A percentile compares a stretch with the other conserved stretches of the same genome.
Conservation (phyloP, 768 basidiomycete genomes). For the Auriscalpium vulgare region DNA sequence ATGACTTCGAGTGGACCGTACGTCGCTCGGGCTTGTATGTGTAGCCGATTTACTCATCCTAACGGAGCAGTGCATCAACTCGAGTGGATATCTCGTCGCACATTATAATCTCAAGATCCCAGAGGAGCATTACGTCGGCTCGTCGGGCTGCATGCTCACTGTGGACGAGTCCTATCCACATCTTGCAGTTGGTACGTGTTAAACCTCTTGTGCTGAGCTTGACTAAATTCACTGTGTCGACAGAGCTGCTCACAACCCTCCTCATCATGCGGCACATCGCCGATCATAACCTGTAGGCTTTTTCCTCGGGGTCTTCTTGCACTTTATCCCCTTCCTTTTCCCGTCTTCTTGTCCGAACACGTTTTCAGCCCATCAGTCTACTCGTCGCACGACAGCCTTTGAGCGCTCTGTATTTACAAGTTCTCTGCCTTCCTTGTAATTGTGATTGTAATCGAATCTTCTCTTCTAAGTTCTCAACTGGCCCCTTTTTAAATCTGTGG, state of each 20-base stretch:
- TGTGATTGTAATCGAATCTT: too few relatives aligned
- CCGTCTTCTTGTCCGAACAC: too few relatives aligned
- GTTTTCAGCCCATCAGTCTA: too few relatives aligned
- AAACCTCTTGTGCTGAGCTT: background rate
- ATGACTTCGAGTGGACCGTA: constrained; percentile 60
- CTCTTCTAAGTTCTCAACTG: too few relatives aligned
- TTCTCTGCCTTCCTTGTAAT: too few relatives aligned
- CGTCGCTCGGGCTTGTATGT: constrained; percentile 17
- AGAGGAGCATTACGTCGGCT: constrained; percentile 44
- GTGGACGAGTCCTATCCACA: constrained; percentile 53
- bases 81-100: constrained; percentile 43
- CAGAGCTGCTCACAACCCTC: constrained; percentile 54
- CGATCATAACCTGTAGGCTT: constrained; percentile 31
- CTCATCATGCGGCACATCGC: constrained; percentile 60
- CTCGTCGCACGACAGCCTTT: too few relatives aligned
- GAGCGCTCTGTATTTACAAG: too few relatives aligned
- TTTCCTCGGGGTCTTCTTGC: too few relatives aligned
- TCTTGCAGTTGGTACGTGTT: constrained; percentile 44
- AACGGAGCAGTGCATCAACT: constrained; percentile 44
- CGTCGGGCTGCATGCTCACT: constrained; percentile 56
- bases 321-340: too few relatives aligned
- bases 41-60: background rate
- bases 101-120: constrained; percentile 50
- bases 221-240: background rate
- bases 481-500: too few relatives aligned